Conservation (phyloP, 139 green algal genomes). For the Tetraselmis striata region DNA sequence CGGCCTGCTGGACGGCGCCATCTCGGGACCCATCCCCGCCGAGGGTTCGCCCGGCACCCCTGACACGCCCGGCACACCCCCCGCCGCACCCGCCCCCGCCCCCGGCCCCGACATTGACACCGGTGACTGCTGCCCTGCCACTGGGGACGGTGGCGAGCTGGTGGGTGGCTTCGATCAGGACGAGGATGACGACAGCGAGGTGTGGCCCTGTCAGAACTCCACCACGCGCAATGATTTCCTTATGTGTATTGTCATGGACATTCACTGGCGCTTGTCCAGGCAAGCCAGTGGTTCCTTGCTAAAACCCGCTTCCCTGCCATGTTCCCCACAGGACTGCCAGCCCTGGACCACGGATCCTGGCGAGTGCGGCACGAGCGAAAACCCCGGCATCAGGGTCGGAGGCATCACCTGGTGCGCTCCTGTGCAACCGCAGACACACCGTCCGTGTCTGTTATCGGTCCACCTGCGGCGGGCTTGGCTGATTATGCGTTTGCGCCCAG, state of each 20-base stretch:
- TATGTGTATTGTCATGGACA: background rate
- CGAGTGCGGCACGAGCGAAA: background rate
- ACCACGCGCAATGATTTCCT: background rate
- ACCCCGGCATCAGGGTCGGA: background rate
- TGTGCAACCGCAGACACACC: background rate
- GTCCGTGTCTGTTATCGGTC: background rate
- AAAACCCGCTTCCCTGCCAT: background rate
- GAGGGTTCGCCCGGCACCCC: background rate
- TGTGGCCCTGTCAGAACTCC: background rate
- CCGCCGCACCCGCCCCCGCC: no score
- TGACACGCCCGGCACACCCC: background rate
- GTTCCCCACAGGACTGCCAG: background rate
- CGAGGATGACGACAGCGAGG: background rate
- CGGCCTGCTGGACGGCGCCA: background rate
- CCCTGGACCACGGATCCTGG: background rate
- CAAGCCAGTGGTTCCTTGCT: background rate
- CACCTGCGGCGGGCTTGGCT: background rate
- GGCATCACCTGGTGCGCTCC: background rate
- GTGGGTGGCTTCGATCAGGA: background rate
- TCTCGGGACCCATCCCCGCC: no score
- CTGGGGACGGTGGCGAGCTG: background rate
- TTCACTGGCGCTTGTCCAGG: background rate
- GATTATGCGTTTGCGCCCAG: background rate
- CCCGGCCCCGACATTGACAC: background rate
- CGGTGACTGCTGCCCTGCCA: background rate